Base-by-base conservation (phyloP, 805 yeast species). In the Nakazawaea wyomingensis region DNA sequence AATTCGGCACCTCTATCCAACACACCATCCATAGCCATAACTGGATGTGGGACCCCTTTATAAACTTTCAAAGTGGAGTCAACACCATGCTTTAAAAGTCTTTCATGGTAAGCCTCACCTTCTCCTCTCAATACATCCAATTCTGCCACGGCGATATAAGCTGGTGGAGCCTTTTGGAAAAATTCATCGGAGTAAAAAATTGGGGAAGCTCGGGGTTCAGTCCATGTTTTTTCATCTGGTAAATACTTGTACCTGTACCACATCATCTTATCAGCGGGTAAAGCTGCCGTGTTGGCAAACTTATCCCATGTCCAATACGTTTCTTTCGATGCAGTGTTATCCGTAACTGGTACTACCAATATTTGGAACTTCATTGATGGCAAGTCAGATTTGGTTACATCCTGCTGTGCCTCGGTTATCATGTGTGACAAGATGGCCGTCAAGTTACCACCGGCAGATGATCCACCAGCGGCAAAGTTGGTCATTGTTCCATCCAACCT, bases 31-130 rank as follows among this genome's bases (percentile, higher is more conserved):
- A 72, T 70, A 21, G 65, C 74, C 73, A 71, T 68, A 4, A 64
- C 70, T n/a, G 74, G 63, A 53, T 72, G 78, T 5, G 76, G 76
- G 36, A 66, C 61, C 5, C 75, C 74, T 37, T 55, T 53, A 48
- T 69, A 71, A 26, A 67, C 53, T 4, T 54, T 56, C 13, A 67
- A 48, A n/a, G 53, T 53, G 17, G 66, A 57, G 2, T 52, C 35
- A 17, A 66, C 56, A 4, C 75, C 76, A 44, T 66, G 64, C 20
- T 52, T 44, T 27, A 37, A 26, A 29, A 71, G 56, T 47, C 71
- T 70, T 9, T 52, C 61, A 34, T 63, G 64, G 48, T 72, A 72
- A 1, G 60, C 64, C 48, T 67, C 68, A 5, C 67, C 75, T 48
- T 72, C 77, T 5, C 69, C 57, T 36, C 69, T 53, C 41, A 72